phyloP scores from a whole-genome alignment of 768 basidiomycete species.

The Leccinum disarticulatum region DNA sequence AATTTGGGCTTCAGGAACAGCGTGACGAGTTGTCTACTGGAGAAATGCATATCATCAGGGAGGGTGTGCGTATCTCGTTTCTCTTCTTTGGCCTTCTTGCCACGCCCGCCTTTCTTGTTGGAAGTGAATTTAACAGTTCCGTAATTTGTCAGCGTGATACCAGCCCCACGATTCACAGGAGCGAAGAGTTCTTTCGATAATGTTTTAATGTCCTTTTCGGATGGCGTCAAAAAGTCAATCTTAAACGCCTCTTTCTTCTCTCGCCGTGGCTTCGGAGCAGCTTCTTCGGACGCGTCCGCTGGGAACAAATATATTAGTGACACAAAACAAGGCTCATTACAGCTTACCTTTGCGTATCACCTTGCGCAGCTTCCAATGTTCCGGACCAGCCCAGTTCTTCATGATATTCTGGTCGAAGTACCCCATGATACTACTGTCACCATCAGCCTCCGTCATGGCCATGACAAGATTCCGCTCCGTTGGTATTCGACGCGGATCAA shows the following conservation, averaged over 20 bases:
- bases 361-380: constrained; percentile 95
- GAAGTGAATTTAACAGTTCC: constrained; percentile 27
- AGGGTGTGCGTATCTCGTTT: constrained; percentile 75
- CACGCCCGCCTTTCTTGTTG: constrained; percentile 39
- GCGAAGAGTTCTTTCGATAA: constrained; percentile 74
- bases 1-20: constrained; percentile 97
- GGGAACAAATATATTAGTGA: constrained; percentile 13
- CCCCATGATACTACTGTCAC: constrained; percentile 61
- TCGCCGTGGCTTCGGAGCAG: constrained; percentile 53
- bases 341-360: constrained; percentile 73
- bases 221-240: constrained; percentile 72
- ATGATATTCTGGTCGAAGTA: constrained; percentile 87
- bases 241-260: constrained; percentile 81
- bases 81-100: constrained; percentile 52
- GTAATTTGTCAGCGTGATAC: constrained; percentile 66
- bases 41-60: constrained; percentile 98
- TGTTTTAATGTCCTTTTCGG: constrained; percentile 59
- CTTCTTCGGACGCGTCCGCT: constrained; percentile 52
- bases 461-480: constrained; percentile 81
- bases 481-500: constrained; percentile 80
- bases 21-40: constrained; percentile 83
- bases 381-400: constrained; percentile 98
- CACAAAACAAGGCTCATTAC: neutral
- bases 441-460: constrained; percentile 76
- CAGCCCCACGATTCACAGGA: constrained; percentile 65